These are phyloP conservation scores for Globisporangium cylindrosporum DNA, from an alignment of 352 stramenopile genomes.

Conservation along the genomic window DNA sequence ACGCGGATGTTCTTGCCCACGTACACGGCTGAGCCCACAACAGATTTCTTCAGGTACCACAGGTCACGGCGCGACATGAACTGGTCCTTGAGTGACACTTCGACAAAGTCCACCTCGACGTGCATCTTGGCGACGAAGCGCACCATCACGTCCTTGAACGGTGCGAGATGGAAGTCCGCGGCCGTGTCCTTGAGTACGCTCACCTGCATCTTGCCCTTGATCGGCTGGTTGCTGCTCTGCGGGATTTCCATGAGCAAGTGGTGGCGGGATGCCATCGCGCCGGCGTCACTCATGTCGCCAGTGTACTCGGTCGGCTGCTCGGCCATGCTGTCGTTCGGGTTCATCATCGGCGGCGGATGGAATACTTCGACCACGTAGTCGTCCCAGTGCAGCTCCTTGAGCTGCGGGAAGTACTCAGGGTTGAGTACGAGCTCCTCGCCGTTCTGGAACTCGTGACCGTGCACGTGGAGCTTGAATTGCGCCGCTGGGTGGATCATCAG, in stretches of 20 bases:
- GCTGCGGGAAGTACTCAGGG: constrained; percentile 73
- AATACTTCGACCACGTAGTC: constrained; percentile 85
- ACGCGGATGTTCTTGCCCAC: constrained; percentile 77
- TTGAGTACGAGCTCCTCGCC: constrained; percentile 83
- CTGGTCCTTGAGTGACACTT: constrained; percentile 90
- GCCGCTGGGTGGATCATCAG: constrained; percentile 41
- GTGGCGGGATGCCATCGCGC: constrained; percentile 30
- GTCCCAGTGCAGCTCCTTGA: constrained; percentile 59
- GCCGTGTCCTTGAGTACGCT: constrained; percentile 84
- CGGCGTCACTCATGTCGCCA: constrained; percentile 11
- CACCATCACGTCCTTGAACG: constrained; percentile 81
- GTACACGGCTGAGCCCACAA: constrained; percentile 68
- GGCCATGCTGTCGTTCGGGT: constrained; percentile 8
- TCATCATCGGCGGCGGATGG: constrained; percentile 31
- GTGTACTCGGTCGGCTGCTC: constrained; percentile 17
- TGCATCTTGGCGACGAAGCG: constrained; percentile 75
- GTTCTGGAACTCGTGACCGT: constrained; percentile 80
- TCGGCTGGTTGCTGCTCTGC: constrained; percentile 51
- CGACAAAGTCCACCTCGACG: constrained; percentile 86
- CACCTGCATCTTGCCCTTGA: constrained; percentile 78
- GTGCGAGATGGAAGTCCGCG: constrained; percentile 61
- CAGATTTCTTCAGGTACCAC: constrained; percentile 78
- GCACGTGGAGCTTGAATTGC: constrained; percentile 80
- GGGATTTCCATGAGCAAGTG: constrained; percentile 82
- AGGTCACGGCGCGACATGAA: constrained; percentile 92